phyloP scores from a whole-genome alignment of 306 rosid species.

The Vigna mungo region DNA sequence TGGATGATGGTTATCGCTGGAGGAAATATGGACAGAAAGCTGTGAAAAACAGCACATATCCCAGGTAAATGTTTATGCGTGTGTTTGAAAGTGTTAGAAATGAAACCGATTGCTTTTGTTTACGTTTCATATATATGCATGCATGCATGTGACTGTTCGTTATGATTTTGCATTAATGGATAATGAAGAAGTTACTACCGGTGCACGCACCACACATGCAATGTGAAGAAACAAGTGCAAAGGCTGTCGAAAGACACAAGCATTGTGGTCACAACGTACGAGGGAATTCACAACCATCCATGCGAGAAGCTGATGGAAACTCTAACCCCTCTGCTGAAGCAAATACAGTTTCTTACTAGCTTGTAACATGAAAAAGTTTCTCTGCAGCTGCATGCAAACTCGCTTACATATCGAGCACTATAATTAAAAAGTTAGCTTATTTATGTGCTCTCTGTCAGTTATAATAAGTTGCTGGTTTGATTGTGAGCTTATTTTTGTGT shows the following conservation, averaged over 20 bases:
- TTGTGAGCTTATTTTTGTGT: too few species aligned
- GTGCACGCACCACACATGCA: slow-evolving; percentile 93
- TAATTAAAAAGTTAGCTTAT: background rate
- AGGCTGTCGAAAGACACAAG: slow-evolving; percentile 85
- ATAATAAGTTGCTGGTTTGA: too few species aligned
- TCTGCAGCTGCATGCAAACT: background rate
- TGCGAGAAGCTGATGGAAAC: slow-evolving; percentile 94
- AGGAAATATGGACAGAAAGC: slow-evolving; percentile 96
- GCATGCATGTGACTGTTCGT: background rate
- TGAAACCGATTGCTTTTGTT: background rate
- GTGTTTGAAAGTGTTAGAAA: background rate
- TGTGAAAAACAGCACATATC: slow-evolving; percentile 77
- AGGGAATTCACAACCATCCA: slow-evolving; percentile 93
- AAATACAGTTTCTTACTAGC: slow-evolving; percentile 79
- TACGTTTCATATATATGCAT: background rate
- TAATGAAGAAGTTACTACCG: slow-evolving; percentile 81
- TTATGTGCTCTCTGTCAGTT: background rate
- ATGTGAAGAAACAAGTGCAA: slow-evolving; percentile 92
- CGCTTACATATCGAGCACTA: background rate
- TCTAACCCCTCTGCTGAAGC: slow-evolving; percentile 87
- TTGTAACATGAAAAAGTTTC: slow-evolving; percentile 45
- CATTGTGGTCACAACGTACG: slow-evolving; percentile 92
- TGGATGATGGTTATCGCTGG: slow-evolving; percentile 99
- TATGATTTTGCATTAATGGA: slow-evolving; percentile 27
- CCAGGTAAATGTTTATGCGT: slow-evolving; percentile 56